phyloP scores from a whole-genome alignment of 768 basidiomycete species.

The Hemileccinum impolitum region DNA sequence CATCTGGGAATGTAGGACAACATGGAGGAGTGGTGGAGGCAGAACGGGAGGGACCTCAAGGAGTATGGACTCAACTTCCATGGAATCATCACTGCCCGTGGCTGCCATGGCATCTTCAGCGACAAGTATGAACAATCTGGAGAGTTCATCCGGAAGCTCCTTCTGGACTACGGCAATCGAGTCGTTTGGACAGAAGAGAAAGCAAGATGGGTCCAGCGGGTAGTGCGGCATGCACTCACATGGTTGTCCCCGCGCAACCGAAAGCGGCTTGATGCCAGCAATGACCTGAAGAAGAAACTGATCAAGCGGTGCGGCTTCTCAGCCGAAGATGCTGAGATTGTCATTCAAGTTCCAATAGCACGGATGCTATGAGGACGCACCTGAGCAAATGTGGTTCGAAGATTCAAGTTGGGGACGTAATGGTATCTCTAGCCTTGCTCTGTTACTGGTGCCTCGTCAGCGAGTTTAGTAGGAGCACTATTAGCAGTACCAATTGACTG shows the following conservation, averaged over 20 bases:
- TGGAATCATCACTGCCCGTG: slow-evolving; percentile 36
- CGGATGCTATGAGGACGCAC: background rate
- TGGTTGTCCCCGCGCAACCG: slow-evolving; percentile 19
- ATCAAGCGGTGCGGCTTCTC: slow-evolving; percentile 23
- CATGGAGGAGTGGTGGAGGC: slow-evolving; percentile 40
- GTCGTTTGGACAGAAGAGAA: slow-evolving; percentile 25
- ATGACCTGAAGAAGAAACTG: slow-evolving; percentile 20
- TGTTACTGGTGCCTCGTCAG: too few relatives aligned
- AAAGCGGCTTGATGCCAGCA: slow-evolving; percentile 5
- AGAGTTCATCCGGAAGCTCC: slow-evolving; percentile 17
- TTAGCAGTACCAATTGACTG: too few relatives aligned
- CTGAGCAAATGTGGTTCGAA: slow-evolving; percentile 3
- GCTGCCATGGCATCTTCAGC: slow-evolving; percentile 14
- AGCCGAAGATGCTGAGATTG: slow-evolving; percentile 14
- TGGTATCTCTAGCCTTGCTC: too few relatives aligned
- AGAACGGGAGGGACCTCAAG: slow-evolving; percentile 33
- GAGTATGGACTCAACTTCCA: slow-evolving; percentile 31
- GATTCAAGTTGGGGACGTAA: too few relatives aligned
- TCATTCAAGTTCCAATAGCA: slow-evolving; percentile 18
- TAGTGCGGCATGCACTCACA: slow-evolving; percentile 22
- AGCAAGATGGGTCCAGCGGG: slow-evolving; percentile 23
- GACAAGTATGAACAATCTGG: slow-evolving; percentile 35
- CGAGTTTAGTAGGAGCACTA: too few relatives aligned
- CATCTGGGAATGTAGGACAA: slow-evolving; percentile 31
- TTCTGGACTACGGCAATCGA: slow-evolving; percentile 15